A percentile compares a stretch with the other conserved stretches of the same genome.
Conservation (phyloP, 2,329 filamentous ascomycete species). For the Ophiosphaerella korrae region DNA sequence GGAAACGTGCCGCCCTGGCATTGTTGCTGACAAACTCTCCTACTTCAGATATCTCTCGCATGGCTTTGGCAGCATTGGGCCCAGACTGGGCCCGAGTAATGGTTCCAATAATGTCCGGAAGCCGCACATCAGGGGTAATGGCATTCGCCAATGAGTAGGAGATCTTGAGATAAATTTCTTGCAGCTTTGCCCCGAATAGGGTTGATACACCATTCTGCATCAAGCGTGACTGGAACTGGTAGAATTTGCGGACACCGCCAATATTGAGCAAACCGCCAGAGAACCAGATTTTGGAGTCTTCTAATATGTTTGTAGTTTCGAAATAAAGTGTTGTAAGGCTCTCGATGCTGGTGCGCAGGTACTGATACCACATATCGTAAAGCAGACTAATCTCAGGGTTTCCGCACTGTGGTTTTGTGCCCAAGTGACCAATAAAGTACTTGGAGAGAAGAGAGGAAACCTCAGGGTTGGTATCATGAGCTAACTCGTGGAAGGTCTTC, state of each 20-base stretch:
- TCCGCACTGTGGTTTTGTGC: slow-evolving; percentile 56
- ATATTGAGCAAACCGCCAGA: slow-evolving; percentile 56
- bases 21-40: slow-evolving; percentile 59
- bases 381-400: slow-evolving; percentile 52
- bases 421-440: slow-evolving; percentile 60
- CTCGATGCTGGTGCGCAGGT: slow-evolving; percentile 57
- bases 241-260: slow-evolving; percentile 58
- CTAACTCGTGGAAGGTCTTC: slow-evolving; percentile 59
- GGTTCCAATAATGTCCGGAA: slow-evolving; percentile 55
- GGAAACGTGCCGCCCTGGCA: slow-evolving; percentile 24
- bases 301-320: slow-evolving; percentile 59
- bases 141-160: slow-evolving; percentile 57
- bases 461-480: slow-evolving; percentile 61
- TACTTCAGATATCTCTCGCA: slow-evolving; percentile 57
- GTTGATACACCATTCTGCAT: slow-evolving; percentile 58
- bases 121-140: slow-evolving; percentile 34
- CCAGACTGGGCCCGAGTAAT: slow-evolving; percentile 53
- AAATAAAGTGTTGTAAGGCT: slow-evolving; percentile 60
- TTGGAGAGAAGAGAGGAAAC: slow-evolving; percentile 59
- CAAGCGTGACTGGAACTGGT: slow-evolving; percentile 59
- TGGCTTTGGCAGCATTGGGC: slow-evolving; percentile 51
- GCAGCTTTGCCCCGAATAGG: slow-evolving; percentile 58
- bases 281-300: slow-evolving; percentile 54
- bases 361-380: slow-evolving; percentile 58
- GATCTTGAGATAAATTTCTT: slow-evolving; percentile 59